Evolutionary conservation across 495 filamentous ascomycete species (phyloP), one percentile per base, ranked within the genome.

Genomic region (Thermothielavioides terrestris): DNA sequence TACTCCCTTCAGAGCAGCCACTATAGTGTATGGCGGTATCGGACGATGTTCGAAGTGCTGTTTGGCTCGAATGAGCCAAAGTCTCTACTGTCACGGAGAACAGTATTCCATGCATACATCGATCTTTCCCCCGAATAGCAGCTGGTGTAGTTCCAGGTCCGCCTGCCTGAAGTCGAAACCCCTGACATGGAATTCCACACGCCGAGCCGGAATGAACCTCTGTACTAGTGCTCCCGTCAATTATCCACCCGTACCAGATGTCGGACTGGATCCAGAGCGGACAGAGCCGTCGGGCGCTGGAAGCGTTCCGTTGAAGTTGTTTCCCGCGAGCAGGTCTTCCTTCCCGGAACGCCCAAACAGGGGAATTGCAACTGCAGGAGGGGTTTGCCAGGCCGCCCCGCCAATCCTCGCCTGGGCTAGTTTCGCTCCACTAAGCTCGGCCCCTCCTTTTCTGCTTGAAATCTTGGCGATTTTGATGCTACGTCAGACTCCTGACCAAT

Each of bases 401-500:
- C 54, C 58, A 60, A 60, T 57, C 51, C 20, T 36, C 11, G 20
- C 5, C 14, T 25, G 11, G 42, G 39, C 17, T 54, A 35, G 54
- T 21, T 20, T 41, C 55, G 58, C 55, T n/a, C n/a, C n/a, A n/a
- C n/a, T 55, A 55, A 56, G 58, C 43, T 42, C 49, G 49, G 52
- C 46, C 55, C 40, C 42, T 27, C 50, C n/a, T 34, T 42, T 43
- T 50, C 46, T 46, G 17, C 38, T 20, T 15, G n/a, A 21, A 15
- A 20, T 46, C 45, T 53, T 53, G 54, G 52, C 60, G 42, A 55
- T 62, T 53, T 53, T 41, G 37, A 50, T 57, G 58, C 55, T 34
- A 58, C 51, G 50, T 55, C 51, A 44, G 53, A 34, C 32, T 45
- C 37, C 55, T 55, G 54, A 51, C 45, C 51, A 36, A 39, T 56